Evolutionary conservation across 352 stramenopile species (phyloP).

Genomic region (Phytophthora sansomeana): DNA sequence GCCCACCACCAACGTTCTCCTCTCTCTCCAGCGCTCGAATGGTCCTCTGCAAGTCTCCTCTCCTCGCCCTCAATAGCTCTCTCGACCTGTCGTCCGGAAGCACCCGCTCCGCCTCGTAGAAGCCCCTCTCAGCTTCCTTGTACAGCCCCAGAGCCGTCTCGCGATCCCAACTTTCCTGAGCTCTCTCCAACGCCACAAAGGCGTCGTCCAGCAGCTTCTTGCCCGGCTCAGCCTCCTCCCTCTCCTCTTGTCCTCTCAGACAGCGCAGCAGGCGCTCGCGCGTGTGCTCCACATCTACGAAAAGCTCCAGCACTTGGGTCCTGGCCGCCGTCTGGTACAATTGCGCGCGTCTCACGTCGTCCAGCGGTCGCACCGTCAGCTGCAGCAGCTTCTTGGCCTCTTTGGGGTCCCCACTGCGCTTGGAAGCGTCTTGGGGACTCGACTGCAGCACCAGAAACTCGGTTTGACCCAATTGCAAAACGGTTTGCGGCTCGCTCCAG

Average conservation of each 20-base stretch:
- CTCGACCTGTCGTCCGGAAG: slow-evolving; percentile 51
- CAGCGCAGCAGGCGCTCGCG: slow-evolving; percentile 33
- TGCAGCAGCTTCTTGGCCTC: slow-evolving; percentile 40
- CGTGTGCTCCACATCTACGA: slow-evolving; percentile 39
- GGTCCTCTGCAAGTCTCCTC: slow-evolving; percentile 43
- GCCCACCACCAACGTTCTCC: neutral
- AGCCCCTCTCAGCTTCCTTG: slow-evolving; percentile 40
- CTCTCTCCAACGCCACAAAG: slow-evolving; percentile 48
- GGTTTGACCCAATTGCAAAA: slow-evolving; percentile 38
- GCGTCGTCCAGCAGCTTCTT: slow-evolving; percentile 47
- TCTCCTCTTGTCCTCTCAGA: slow-evolving; percentile 9
- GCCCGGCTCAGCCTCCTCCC: neutral
- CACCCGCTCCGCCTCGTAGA: slow-evolving; percentile 42
- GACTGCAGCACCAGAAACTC: slow-evolving; percentile 38
- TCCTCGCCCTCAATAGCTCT: slow-evolving; percentile 40
- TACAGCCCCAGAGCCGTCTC: slow-evolving; percentile 40
- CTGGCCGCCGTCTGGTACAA: slow-evolving; percentile 56
- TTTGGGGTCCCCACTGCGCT: slow-evolving; percentile 32
- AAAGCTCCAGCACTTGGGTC: slow-evolving; percentile 48
- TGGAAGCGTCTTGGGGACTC: slow-evolving; percentile 14
- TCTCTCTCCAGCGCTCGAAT: slow-evolving; percentile 29
- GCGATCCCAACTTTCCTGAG: slow-evolving; percentile 25
- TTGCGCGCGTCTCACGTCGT: slow-evolving; percentile 45
- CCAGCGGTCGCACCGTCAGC: slow-evolving; percentile 51
- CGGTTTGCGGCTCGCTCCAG: slow-evolving; percentile 38